phyloP scores from a whole-genome alignment of 352 stramenopile genomes.

The Phytophthora constricta region DNA sequence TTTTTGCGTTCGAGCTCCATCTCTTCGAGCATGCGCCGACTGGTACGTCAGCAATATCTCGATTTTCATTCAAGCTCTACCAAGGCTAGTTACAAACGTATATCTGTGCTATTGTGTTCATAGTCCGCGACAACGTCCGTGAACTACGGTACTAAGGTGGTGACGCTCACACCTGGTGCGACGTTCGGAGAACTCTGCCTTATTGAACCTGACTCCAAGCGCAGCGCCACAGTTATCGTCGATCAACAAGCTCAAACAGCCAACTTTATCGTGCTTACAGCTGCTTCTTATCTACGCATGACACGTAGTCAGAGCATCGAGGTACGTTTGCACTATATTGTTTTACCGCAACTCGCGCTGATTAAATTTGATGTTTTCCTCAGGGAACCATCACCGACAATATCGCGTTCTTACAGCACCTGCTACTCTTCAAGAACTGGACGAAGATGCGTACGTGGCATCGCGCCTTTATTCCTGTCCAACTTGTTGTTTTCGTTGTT shows the following conservation, averaged over 20 bases:
- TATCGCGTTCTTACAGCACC: constrained; percentile 84
- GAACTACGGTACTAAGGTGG: constrained; percentile 71
- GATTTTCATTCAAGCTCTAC: neutral
- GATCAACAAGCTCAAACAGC: constrained; percentile 68
- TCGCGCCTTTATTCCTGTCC: no score
- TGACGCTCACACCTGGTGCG: constrained; percentile 72
- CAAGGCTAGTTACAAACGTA: neutral
- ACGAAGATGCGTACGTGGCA: constrained; percentile 88
- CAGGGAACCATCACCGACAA: constrained; percentile 85
- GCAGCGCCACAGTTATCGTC: constrained; percentile 82
- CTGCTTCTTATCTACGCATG: constrained; percentile 82
- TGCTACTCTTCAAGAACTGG: constrained; percentile 80
- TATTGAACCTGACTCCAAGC: constrained; percentile 87
- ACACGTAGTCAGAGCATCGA: constrained; percentile 83
- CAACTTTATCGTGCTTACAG: constrained; percentile 88
- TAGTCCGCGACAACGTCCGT: constrained; percentile 47
- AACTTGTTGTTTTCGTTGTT: neutral
- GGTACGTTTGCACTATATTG: no score
- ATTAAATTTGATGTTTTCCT: neutral
- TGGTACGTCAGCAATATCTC: constrained; percentile 32
- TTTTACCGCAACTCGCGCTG: neutral
- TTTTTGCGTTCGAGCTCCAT: constrained; percentile 54
- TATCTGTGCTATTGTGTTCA: neutral
- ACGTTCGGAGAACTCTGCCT: constrained; percentile 88
- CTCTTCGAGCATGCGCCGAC: constrained; percentile 45